Base-by-base conservation (phyloP, 768 basidiomycete species). In the Lactarius tabidus region DNA sequence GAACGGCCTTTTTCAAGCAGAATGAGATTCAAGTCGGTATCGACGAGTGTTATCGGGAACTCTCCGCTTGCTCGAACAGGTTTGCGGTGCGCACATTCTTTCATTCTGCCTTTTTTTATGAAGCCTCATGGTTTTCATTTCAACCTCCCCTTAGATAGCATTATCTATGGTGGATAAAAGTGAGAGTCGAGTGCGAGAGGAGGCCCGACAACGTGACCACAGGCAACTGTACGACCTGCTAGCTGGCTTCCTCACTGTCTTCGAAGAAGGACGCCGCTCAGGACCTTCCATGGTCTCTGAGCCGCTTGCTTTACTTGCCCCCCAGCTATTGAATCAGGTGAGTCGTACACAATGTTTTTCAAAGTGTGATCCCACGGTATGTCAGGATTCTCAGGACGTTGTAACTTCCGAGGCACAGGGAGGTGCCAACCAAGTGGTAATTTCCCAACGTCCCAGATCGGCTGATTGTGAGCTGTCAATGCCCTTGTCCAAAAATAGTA, bases 21-120 rank as follows among this genome's bases (percentile, higher is more conserved):
- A 63, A 71, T 26, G 79, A 79, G 57, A 78, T 82, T n/a, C 76
- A 75, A 63, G 72, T 78, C 38, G 79, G 77, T 1, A 75, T 81
- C 48, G 76, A 78, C 57, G 69, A 73, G 43, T 71, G 80, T 35
- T 70, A 79, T 62, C 74, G 71, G 31, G 75, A 79, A 52, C 75
- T 82, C n/a, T 75, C 78, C 53, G 70, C 66, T 35, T 74, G 74
- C 31, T 73, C 76, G 60, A 73, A 74, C 64, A 75, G 74, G 61
- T 79, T 79, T 68, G 73, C 73, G 41, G 79, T 80, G 62, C 58
- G 74, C 72, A 10, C 10, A 17, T n/a, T 29, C 38, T 45, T 41
- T 10, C 8, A 33, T 29, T 33, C 28, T 20, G 5, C 8, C 4
- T 14, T 26, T 7, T 14, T 26, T 20, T 9, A 58, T 18, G 9